phyloP scores from a whole-genome alignment of 129 eudicot genomes.

The Arctium lappa region DNA sequence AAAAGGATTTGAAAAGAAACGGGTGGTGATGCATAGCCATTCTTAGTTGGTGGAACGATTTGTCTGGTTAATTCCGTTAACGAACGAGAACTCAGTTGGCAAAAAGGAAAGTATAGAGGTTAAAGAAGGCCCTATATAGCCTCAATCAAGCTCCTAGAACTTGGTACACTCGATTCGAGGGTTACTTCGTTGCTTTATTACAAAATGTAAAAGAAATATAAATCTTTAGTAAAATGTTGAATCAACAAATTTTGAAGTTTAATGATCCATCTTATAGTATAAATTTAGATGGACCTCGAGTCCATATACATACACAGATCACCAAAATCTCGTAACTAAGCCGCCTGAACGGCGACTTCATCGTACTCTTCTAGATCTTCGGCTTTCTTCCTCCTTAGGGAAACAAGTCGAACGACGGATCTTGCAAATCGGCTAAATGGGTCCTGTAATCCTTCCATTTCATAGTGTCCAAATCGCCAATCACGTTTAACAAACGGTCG shows the following conservation, averaged over 20 bases:
- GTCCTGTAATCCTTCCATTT: conserved; percentile 96
- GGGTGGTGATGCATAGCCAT: no score
- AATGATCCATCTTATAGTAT: background rate
- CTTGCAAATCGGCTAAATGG: conserved; percentile 72
- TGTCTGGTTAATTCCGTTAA: no score
- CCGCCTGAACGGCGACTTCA: conserved; percentile 45
- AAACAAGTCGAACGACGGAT: conserved; percentile 43
- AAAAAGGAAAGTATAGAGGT: no score
- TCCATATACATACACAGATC: background rate
- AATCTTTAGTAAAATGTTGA: background rate
- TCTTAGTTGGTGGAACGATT: no score
- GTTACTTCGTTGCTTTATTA: no score
- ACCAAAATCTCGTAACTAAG: conserved; percentile 4
- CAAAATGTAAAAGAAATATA: no score
- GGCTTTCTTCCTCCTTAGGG: conserved; percentile 40
- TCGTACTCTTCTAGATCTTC: conserved; percentile 37
- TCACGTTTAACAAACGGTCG: conserved; percentile 67
- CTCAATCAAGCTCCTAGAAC: no score
- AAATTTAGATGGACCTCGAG: background rate
- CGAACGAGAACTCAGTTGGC: no score
- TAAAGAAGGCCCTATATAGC: no score
- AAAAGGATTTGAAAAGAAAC: no score
- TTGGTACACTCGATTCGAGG: no score
- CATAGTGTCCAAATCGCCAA: conserved; percentile 97
- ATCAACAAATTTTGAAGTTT: background rate